Percentiles rank a stretch among this genome's conserved stretches.
Evolutionary conservation across 257 asterid genomes (phyloP).

Genomic region (Ocimum tenuiflorum): DNA sequence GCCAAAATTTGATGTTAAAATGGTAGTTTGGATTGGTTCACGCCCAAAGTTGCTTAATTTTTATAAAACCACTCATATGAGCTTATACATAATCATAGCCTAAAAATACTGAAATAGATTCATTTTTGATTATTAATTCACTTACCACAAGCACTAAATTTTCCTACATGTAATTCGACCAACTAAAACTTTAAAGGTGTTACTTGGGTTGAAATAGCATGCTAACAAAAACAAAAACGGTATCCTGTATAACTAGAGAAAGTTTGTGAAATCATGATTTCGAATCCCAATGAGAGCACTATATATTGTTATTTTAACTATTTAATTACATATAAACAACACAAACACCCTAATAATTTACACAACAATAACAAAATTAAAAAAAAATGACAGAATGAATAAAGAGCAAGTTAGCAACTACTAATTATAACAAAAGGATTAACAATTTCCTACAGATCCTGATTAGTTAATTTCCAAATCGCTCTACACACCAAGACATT

Average conservation of each 20-base stretch:
- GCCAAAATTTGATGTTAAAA: conserved; percentile 20
- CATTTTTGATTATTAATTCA: not conserved
- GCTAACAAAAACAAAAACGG: not conserved
- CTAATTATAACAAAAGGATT: not conserved
- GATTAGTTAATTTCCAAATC: not conserved
- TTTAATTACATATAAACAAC: not conserved
- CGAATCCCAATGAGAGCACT: not conserved
- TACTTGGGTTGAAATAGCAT: not conserved
- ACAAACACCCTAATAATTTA: not conserved
- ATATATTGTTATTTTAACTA: not conserved
- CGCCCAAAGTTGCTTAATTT: not conserved
- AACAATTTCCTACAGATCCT: not conserved
- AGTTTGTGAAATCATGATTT: not conserved
- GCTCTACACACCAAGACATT: not conserved
- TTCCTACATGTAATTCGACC: not conserved
- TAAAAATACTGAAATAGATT: not conserved
- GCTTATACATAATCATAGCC: not conserved
- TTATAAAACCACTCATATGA: not conserved
- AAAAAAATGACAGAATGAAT: not conserved
- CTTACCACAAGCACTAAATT: not conserved
- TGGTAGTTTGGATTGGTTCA: not conserved
- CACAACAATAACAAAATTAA: not conserved
- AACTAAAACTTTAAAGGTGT: not conserved
- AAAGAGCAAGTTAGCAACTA: too few relatives aligned
- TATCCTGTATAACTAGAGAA: not conserved